Evolutionary conservation across 2,329 filamentous ascomycete species (phyloP), one percentile per base, ranked within the genome.

Genomic region (Sporothrix inflata): DNA sequence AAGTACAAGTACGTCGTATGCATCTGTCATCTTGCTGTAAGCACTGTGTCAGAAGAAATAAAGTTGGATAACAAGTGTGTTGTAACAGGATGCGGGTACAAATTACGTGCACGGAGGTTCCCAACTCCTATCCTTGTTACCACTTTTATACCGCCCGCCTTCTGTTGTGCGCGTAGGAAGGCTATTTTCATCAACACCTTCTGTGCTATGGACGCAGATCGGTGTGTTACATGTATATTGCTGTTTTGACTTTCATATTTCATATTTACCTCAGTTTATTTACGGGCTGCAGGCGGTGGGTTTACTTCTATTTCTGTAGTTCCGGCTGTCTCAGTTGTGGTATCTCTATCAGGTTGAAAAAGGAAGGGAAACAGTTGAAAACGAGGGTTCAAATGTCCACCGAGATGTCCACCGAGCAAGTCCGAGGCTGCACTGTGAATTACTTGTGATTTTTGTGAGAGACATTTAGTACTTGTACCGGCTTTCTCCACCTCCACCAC

Each of bases 11-110:
- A 12, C 7, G 38, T 7, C 47, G 47, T 34, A 53, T 24, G 47
- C 30, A 49, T 55, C 30, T 57, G 67, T 69, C 34, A 69, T 55
- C 67, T 40, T 69, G 34, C 34, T 42, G 67, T 69, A 34, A 70
- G 68, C 68, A 70, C 34, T 49, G 53, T 60, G 51, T 27, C 51
- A 47, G 68, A 38, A 47, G 47, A 60, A 60, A 55, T 49, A 34
- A 38, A 53, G 65, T 57, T 57, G 53, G 53, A 57, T 24, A 57
- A 30, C 34, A 3, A 14, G 27, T 57, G 27, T 14, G 14, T 34
- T 57, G 53, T 34, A 19, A 57, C 53, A 53, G 45, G 14, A 57
- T 14, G 34, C 21, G 49, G 14, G 8, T 12, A 57, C 53, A 34
- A n/a, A 57, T 57, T 57, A 57, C 53, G 53, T 57, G 53, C 21